phyloP scores from a whole-genome alignment of 73 alveolate species.

The Uronychia binucleata region DNA sequence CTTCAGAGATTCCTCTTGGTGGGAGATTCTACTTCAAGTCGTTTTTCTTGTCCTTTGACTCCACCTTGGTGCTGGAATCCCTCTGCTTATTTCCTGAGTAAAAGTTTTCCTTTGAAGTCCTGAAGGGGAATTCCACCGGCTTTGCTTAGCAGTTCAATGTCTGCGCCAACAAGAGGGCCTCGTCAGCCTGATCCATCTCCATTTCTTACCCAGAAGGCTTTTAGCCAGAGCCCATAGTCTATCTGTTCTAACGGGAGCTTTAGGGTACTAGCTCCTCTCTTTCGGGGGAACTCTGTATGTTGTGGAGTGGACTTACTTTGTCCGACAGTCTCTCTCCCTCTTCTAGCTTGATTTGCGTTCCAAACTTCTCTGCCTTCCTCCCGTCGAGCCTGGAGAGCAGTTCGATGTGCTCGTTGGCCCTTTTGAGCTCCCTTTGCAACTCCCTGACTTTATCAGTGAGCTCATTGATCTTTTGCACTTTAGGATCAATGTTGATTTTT shows the following conservation, averaged over 20 bases:
- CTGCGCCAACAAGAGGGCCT: background rate
- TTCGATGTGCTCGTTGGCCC: conserved; percentile 8
- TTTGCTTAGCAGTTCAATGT: background rate
- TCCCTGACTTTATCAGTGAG: conserved; percentile 21
- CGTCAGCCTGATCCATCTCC: background rate
- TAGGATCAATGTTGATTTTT: conserved; percentile 84
- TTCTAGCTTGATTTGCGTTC: background rate
- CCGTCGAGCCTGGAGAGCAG: background rate
- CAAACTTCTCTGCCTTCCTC: background rate
- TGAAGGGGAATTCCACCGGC: background rate
- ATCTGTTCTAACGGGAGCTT: no score
- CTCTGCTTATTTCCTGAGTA: background rate
- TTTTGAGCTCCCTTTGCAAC: conserved; percentile 2
- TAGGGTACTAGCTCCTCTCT: no score
- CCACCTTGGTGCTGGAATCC: background rate
- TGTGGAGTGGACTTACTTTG: background rate
- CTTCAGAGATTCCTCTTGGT: background rate
- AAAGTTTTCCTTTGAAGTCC: background rate
- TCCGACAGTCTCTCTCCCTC: background rate
- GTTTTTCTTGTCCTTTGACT: background rate
- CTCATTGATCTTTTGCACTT: conserved; percentile 51
- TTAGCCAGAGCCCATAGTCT: no score
- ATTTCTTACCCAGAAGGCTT: background rate
- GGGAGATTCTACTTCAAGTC: background rate
- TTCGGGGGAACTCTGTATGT: background rate